Base-by-base conservation (phyloP, 305 asterid genomes). In the Striga hermonthica region DNA sequence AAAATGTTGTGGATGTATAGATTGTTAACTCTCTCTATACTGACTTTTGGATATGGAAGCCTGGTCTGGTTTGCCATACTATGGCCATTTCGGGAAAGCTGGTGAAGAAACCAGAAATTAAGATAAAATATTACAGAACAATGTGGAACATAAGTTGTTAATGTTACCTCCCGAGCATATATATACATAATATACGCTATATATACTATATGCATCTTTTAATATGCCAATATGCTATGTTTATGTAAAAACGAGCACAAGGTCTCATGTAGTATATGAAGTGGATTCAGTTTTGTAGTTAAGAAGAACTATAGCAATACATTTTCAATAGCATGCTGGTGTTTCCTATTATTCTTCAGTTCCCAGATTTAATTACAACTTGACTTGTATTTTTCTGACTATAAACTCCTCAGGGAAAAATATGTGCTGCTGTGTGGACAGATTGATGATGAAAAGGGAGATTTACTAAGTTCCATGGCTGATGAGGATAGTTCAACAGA, bases 371-470 rank as follows among this genome's bases (percentile, higher is more conserved):
- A 36, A 64, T 39, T 63, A 9, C 10, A 40, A 48, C 14, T 74
- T 67, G 71, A 64, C 75, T 75, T 68, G 60, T 48, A 68, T 65
- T 61, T 64, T 52, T 57, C 66, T 80, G 71, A 72, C 72, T 41
- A 73, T 53, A 67, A 77, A 73, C 72, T 78, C 67, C 70, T 69
- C 90, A 94, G 99, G 87, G 99, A 94, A 82, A 94, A 94, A 74
- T 94, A 88, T 79, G 93, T 90, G 67, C 69, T 80, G 60, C 83
- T 94, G 10, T 90, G 96, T 61, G 96, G 95, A 54, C 95, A 84
- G 81, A 90, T 94, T 74, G 95, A 88, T 47, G 99, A 94, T 75
- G 96, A 82, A 68, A 93, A 82, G 76, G 64, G 76, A 67, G 84
- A 83, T 53, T 57, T 71, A 44, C 72, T 79, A 49, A 81, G 72